phyloP scores from a whole-genome alignment of 495 filamentous ascomycete species.

The Neurospora sublineolata region DNA sequence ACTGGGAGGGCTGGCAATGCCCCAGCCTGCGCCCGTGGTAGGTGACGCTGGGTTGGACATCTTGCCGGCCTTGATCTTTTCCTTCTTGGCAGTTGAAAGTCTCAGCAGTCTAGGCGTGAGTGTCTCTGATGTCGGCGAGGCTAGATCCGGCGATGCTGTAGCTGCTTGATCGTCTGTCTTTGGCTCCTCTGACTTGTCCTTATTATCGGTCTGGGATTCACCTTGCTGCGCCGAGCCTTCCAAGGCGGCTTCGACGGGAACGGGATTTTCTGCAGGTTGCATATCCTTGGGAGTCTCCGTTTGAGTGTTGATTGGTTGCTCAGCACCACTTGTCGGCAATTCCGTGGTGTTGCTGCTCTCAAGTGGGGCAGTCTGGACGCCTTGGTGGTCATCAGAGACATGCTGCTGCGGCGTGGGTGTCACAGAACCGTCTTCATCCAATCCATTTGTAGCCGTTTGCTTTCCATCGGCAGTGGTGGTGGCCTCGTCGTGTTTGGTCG shows the following conservation, averaged over 20 bases:
- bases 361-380: not conserved
- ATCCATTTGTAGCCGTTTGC: not conserved
- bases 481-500: not conserved
- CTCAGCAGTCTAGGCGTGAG: not conserved
- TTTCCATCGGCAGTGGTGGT: not conserved
- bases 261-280: not conserved
- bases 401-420: not conserved
- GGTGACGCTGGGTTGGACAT: slow-evolving; percentile 7
- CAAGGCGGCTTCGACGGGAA: not conserved
- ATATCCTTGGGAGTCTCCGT: not conserved
- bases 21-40: not conserved
- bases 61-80: slow-evolving; percentile 19
- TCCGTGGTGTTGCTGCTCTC: not conserved
- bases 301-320: not conserved
- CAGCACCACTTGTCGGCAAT: not conserved
- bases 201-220: not conserved
- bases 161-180: slow-evolving; percentile 1
- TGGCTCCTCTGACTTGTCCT: not conserved
- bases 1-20: slow-evolving; percentile 6
- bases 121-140: not conserved
- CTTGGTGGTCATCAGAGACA: not conserved
- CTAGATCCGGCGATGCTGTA: not conserved
- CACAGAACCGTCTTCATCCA: not conserved
- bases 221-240: not conserved
- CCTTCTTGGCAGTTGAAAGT: slow-evolving; percentile 12